Evolutionary conservation across 768 basidiomycete genomes (phyloP).

Genomic region (Boletus rex-veris): DNA sequence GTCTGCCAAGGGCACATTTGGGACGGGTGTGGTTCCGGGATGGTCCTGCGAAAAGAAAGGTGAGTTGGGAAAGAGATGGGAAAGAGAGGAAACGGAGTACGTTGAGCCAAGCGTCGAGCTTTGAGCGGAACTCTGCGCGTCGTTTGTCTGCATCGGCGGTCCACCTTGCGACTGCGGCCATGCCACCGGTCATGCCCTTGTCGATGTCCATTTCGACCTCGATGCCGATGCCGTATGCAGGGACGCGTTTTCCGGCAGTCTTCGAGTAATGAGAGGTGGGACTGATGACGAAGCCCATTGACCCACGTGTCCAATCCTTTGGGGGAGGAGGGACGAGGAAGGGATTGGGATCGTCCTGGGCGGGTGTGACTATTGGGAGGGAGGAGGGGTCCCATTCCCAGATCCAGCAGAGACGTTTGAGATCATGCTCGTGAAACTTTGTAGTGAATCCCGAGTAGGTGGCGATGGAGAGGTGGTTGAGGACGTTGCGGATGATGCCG

Average conservation of each 20-base stretch:
- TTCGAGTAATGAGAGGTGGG: constrained; percentile 74
- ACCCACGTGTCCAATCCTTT: constrained; percentile 75
- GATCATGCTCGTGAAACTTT: constrained; percentile 63
- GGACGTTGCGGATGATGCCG: constrained; percentile 70
- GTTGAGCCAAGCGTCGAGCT: constrained; percentile 62
- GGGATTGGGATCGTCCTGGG: constrained; percentile 63
- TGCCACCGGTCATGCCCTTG: constrained; percentile 75
- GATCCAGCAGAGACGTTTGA: constrained; percentile 77
- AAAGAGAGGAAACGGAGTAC: constrained; percentile 34
- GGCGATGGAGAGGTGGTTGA: constrained; percentile 69
- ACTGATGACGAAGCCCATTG: constrained; percentile 75
- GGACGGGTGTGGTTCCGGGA: constrained; percentile 38
- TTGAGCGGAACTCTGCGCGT: constrained; percentile 52
- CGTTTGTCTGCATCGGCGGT: constrained; percentile 66
- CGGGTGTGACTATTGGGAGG: constrained; percentile 24
- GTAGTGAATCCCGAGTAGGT: constrained; percentile 66
- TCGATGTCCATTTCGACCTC: constrained; percentile 85
- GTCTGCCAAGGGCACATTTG: constrained; percentile 60
- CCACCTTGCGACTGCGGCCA: constrained; percentile 88
- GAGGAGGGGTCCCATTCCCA: constrained; percentile 80
- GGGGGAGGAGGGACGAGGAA: constrained; percentile 53
- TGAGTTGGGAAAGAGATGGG: constrained; percentile 2
- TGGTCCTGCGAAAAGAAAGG: constrained; percentile 46
- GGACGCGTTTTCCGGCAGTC: constrained; percentile 58
- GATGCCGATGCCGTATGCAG: constrained; percentile 82